These are phyloP conservation scores for Clonostachys rhizophaga DNA, from an alignment of 2,329 filamentous ascomycete genomes.

Conservation along the genomic window DNA sequence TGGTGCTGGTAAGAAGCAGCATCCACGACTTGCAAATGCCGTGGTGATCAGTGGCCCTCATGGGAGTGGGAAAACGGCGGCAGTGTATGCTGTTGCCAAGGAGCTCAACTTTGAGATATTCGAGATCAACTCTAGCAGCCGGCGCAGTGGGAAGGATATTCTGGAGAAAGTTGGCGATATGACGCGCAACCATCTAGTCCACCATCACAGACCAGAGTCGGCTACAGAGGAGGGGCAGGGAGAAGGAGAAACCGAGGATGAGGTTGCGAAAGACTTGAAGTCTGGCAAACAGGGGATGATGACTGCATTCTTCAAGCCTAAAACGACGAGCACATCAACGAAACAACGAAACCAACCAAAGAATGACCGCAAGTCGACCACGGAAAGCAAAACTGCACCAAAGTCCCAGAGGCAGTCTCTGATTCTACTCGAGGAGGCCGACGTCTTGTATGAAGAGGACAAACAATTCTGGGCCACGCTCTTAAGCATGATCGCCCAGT, in stretches of 20 bases:
- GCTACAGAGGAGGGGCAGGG: conserved; percentile 9
- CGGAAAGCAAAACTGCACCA: conserved; percentile 14
- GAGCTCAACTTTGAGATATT: conserved; percentile 93
- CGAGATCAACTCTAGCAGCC: conserved; percentile 82
- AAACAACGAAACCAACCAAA: conserved; percentile 10
- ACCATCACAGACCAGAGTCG: conserved; percentile 32
- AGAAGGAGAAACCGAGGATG: conserved; percentile 17
- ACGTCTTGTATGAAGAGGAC: conserved; percentile 91
- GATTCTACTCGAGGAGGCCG: conserved; percentile 90
- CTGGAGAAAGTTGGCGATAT: conserved; percentile 93
- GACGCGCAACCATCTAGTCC: conserved; percentile 90
- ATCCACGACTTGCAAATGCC: conserved; percentile 59
- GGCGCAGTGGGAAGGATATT: conserved; percentile 84
- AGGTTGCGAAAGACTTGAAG: conserved; percentile 46
- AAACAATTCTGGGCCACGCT: conserved; percentile 91
- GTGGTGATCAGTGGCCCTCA: conserved; percentile 86
- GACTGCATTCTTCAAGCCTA: conserved; percentile 72
- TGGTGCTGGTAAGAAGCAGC: conserved; percentile 34
- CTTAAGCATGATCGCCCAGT: conserved; percentile 70
- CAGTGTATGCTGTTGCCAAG: conserved; percentile 85
- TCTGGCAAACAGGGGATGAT: conserved; percentile 74
- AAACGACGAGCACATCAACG: conserved; percentile 22
- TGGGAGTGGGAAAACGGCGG: conserved; percentile 90
- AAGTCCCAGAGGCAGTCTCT: conserved; percentile 83
- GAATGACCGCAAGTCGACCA: conserved; percentile 18